phyloP scores from a whole-genome alignment of 75 land plant genomes.

The Chamaecyparis obtusa region DNA sequence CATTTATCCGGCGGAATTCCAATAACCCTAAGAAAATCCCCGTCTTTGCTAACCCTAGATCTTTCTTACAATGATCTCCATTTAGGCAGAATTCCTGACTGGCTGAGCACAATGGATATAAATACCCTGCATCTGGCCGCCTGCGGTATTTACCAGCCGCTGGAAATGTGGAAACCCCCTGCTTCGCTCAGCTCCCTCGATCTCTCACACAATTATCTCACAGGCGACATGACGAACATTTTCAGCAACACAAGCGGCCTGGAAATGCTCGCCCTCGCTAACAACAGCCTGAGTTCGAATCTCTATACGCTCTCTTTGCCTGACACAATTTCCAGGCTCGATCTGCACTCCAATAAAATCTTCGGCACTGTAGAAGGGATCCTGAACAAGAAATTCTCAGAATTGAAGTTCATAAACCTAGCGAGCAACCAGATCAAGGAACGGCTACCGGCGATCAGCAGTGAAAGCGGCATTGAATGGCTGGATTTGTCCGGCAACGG shows the following conservation, averaged over 20 bases:
- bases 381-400: slow-evolving; percentile 23
- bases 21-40: slow-evolving; percentile 14
- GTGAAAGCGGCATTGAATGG: slow-evolving; percentile 25
- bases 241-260: slow-evolving; percentile 39
- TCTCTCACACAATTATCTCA: slow-evolving; percentile 63
- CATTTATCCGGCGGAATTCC: slow-evolving; percentile 50
- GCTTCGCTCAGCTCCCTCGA: slow-evolving; percentile 32
- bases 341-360: slow-evolving; percentile 48
- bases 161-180: slow-evolving; percentile 28
- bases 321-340: slow-evolving; percentile 27
- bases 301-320: slow-evolving; percentile 30
- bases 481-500: slow-evolving; percentile 49
- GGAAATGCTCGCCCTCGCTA: slow-evolving; percentile 40
- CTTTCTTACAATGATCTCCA: slow-evolving; percentile 50
- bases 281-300: slow-evolving; percentile 37
- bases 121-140: slow-evolving; percentile 50
- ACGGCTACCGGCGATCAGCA: slow-evolving; percentile 33
- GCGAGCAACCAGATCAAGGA: slow-evolving; percentile 46
- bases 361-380: slow-evolving; percentile 32
- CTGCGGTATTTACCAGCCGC: slow-evolving; percentile 39
- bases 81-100: slow-evolving; percentile 48
- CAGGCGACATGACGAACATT: slow-evolving; percentile 33
- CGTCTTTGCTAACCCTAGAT: slow-evolving; percentile 48
- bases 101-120: slow-evolving; percentile 44
- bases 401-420: slow-evolving; percentile 37